A percentile compares a stretch with the other conserved stretches of the same genome.
phyloP scores from a whole-genome alignment of 1,284 basidiomycete genomes.

The Xanthoconium separans region DNA sequence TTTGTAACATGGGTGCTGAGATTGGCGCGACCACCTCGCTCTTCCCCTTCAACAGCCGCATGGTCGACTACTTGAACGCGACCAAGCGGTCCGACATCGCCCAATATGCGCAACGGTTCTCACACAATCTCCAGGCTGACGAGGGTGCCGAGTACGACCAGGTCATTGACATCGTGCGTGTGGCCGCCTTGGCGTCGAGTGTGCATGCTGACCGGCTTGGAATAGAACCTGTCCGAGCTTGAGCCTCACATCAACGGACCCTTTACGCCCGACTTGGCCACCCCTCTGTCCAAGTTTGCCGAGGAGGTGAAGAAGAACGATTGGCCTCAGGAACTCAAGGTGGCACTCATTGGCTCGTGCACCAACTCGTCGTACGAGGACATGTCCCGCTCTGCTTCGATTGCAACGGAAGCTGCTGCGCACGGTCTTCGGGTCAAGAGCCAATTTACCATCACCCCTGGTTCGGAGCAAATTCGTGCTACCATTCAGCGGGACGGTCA shows the following conservation, averaged over 20 bases:
- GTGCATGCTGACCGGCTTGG: not conserved
- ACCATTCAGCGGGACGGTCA: constrained; percentile 97
- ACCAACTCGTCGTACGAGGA: constrained; percentile 99
- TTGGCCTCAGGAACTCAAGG: constrained; percentile 97
- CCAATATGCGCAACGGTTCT: constrained; percentile 86
- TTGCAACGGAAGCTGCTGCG: constrained; percentile 83
- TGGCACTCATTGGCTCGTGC: constrained; percentile 98
- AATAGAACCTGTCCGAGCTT: constrained; percentile 88
- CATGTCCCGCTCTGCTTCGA: constrained; percentile 96
- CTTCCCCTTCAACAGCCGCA: constrained; percentile 98
- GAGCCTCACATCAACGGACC: constrained; percentile 99
- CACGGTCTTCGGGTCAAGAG: constrained; percentile 92
- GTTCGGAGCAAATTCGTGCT: constrained; percentile 97
- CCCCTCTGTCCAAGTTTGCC: constrained; percentile 95
- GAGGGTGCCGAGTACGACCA: constrained; percentile 93
- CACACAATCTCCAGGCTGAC: constrained; percentile 92
- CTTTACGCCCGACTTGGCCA: constrained; percentile 95
- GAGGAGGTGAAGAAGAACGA: constrained; percentile 91
- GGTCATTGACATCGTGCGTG: constrained; percentile 83
- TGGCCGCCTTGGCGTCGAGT: constrained; percentile 11
- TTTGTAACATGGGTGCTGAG: constrained; percentile 99
- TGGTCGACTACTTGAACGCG: constrained; percentile 91
- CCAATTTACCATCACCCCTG: constrained; percentile 97
- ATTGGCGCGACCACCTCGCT: constrained; percentile 98
- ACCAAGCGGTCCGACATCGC: constrained; percentile 91